phyloP scores from a whole-genome alignment of 805 yeast species.

The Starmera quercuum region DNA sequence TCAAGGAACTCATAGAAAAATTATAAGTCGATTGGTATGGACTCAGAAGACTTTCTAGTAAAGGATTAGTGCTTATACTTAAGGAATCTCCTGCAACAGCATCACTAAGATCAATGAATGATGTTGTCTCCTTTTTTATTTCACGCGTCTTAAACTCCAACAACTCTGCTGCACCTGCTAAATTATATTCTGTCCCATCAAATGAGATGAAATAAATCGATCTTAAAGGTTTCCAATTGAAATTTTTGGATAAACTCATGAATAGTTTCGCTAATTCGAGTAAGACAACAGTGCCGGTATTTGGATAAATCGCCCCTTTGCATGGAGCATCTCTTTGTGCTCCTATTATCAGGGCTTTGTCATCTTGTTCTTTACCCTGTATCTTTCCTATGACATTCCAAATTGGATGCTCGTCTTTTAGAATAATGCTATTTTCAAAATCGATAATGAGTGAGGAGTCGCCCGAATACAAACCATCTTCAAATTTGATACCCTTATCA shows the following conservation, averaged over 20 bases:
- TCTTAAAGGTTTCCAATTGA: conserved; percentile 79
- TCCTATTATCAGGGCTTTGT: conserved; percentile 68
- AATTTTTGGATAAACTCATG: conserved; percentile 51
- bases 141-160: conserved; percentile 47
- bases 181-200: conserved; percentile 74
- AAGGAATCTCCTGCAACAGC: conserved; percentile 46
- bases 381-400: conserved; percentile 79
- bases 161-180: conserved; percentile 82
- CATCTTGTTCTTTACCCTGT: conserved; percentile 73
- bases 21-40: conserved; percentile 21
- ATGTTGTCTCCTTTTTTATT: conserved; percentile 51
- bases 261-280: conserved; percentile 66
- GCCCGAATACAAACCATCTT: conserved; percentile 10
- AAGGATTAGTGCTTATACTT: conserved; percentile 56
- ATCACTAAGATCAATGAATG: conserved; percentile 70
- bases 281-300: conserved; percentile 67
- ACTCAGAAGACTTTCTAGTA: conserved; percentile 41
- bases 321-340: conserved; percentile 76
- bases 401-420: conserved; percentile 45
- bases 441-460: conserved; percentile 18
- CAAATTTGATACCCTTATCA: conserved; percentile 10
- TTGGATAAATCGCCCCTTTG: conserved; percentile 64
- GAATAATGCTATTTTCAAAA: conserved; percentile 11
- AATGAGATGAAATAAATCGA: conserved; percentile 77
- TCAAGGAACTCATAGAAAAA: conserved; percentile 21